Conservation (phyloP, 2,329 filamentous ascomycete genomes). For the Alternaria arborescens region DNA sequence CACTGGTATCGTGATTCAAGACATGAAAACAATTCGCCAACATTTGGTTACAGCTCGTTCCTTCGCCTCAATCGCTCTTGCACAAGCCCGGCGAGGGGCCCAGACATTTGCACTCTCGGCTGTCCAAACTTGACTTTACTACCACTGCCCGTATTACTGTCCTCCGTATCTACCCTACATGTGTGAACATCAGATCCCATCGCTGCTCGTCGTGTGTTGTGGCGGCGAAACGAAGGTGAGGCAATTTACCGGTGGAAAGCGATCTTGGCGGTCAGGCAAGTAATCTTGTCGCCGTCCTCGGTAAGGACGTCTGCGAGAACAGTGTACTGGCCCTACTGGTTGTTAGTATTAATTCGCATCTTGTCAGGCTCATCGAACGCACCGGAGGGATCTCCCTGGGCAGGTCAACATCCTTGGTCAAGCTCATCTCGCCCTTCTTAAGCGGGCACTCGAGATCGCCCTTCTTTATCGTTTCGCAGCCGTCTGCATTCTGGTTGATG, state of each 20-base stretch:
- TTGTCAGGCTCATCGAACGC: conserved; percentile 53
- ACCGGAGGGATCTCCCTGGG: conserved; percentile 89
- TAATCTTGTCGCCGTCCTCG: conserved; percentile 76
- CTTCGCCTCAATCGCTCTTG: conserved; percentile 38
- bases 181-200: conserved; percentile 18
- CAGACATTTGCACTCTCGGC: conserved; percentile 45
- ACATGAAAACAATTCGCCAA: not conserved
- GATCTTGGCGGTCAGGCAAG: conserved; percentile 82
- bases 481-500: conserved; percentile 79
- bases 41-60: conserved; percentile 41
- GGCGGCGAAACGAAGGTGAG: conserved; percentile 12
- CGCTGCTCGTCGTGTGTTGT: conserved; percentile 20
- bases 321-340: conserved; percentile 80
- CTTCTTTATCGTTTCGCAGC: conserved; percentile 89
- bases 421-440: conserved; percentile 74
- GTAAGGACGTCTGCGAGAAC: conserved; percentile 87
- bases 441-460: conserved; percentile 91
- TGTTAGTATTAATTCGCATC: conserved; percentile 18
- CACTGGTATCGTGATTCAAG: conserved; percentile 31
- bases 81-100: conserved; percentile 47
- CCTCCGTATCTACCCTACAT: conserved; percentile 16
- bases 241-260: conserved; percentile 61
- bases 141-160: conserved; percentile 3
- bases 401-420: conserved; percentile 84
- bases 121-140: conserved; percentile 39